Evolutionary conservation across 768 basidiomycete genomes (phyloP).

Genomic region (Boletus rex-veris): DNA sequence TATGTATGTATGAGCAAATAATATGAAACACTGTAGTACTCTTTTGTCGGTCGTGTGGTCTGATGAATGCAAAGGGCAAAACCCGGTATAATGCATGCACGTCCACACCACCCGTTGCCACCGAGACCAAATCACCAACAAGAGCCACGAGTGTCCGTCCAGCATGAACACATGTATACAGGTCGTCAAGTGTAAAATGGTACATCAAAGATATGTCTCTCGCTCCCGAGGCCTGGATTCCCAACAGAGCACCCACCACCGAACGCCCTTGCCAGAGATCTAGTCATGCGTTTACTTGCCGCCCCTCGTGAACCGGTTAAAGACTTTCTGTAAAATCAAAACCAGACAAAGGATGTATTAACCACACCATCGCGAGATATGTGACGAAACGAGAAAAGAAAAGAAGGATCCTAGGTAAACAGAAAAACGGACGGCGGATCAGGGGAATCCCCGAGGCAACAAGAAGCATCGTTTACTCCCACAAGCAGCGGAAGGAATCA

Average conservation of each 20-base stretch:
- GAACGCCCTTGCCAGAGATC: neutral
- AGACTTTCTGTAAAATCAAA: constrained; percentile 27
- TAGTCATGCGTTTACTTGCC: constrained; percentile 19
- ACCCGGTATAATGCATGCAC: neutral
- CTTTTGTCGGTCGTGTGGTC: neutral
- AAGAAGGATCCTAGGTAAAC: neutral
- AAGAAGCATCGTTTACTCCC: neutral
- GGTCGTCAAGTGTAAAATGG: constrained; percentile 1
- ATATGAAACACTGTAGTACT: constrained; percentile 14
- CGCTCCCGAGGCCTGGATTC: neutral
- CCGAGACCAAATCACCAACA: too few relatives aligned
- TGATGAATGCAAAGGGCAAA: neutral
- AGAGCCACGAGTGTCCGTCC: neutral
- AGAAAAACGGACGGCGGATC: neutral
- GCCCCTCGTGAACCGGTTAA: constrained; percentile 21
- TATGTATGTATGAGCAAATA: constrained; percentile 19
- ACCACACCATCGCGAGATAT: constrained; percentile 10
- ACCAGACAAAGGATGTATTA: constrained; percentile 18
- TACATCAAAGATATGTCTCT: neutral
- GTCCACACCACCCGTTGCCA: too few relatives aligned
- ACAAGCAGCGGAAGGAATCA: constrained; percentile 12
- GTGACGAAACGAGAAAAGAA: neutral
- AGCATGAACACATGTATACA: constrained; percentile 1
- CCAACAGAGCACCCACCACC: neutral
- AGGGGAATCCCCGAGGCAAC: neutral